Evolutionary conservation across 2,329 filamentous ascomycete species (phyloP), one percentile per base, ranked within the genome.

Genomic region (Chaetoscypha palmicola): DNA sequence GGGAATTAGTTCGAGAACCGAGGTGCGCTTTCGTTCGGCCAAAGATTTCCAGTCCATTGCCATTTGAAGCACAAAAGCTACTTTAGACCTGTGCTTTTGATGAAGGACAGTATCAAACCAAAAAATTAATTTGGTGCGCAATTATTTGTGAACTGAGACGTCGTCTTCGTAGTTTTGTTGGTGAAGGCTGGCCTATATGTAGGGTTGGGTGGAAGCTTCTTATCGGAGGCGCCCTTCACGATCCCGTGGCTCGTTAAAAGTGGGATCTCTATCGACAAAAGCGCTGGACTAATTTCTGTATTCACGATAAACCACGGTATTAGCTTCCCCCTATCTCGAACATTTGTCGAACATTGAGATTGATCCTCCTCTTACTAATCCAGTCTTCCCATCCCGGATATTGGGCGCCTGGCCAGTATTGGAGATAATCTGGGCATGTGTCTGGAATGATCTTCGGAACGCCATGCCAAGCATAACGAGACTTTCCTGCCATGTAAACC

Each of bases 331-430:
- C 9, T 10, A 12, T 10, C 19, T 52, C 75, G 58, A 69, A 77
- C 83, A 96, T 94, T 66, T 97, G 91, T 50, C 91, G 74, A 8
- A 96, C 86, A 62, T 97, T 97, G 37, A 97, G 61, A 62, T 97
- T 97, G 57, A 97, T 79, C 50, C 91, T 74, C 67, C 96, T 96
- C 37, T 77, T 79, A 49, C 68, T 69, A 85, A 97, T 90, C 90
- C 91, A 97, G 1, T 86, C 86, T 53, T 71, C 76, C 87, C 89
- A 96, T 31, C 71, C 70, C 39, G 78, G 71, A 19, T 52, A 38
- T 58, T 67, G 32, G 23, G 47, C 46, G 8, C 64, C 69, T 7
- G 90, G 90, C 90, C 90, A 97, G 32, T 83, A 69, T 45, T 71
- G 67, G 38, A 97, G 64, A 64, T 81, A 85, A 0, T 68, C 68